Evolutionary conservation across 2,329 filamentous ascomycete species (phyloP).

Genomic region (Aureobasidium melanogenum): DNA sequence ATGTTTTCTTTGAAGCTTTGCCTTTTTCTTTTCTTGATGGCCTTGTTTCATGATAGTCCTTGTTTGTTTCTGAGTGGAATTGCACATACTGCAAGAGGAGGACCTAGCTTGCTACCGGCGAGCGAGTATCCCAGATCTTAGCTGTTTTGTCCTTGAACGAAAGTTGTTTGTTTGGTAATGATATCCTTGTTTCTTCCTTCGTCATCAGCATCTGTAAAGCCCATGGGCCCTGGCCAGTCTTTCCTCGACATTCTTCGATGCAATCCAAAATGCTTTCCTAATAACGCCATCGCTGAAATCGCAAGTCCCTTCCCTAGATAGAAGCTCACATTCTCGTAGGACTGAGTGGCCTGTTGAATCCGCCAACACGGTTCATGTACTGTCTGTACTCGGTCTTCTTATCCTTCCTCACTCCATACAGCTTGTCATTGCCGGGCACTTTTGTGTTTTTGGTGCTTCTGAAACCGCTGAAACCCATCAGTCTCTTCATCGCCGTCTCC

Average conservation of each 20-base stretch:
- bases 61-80: neutral
- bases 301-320: neutral
- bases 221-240: neutral
- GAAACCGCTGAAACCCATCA: conserved; percentile 88
- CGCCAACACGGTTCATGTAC: conserved; percentile 85
- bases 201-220: neutral
- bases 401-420: conserved; percentile 75
- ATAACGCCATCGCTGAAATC: conserved; percentile 1
- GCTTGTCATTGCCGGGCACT: conserved; percentile 71
- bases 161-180: neutral
- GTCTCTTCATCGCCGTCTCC: conserved; percentile 64
- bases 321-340: conserved; percentile 31
- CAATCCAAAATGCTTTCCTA: neutral
- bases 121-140: neutral
- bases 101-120: neutral
- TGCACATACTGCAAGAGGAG: neutral
- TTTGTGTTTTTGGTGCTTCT: conserved; percentile 82
- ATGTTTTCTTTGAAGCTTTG: neutral
- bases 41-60: neutral
- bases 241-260: neutral
- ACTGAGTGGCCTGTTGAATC: conserved; percentile 66
- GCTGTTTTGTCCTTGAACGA: neutral
- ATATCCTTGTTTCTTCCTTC: neutral
- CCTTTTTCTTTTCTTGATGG: neutral
- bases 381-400: conserved; percentile 93